A percentile compares a stretch with the other conserved stretches of the same genome.
Conservation (phyloP, 164 flowering plant genomes). For the Aristolochia fimbriata region DNA sequence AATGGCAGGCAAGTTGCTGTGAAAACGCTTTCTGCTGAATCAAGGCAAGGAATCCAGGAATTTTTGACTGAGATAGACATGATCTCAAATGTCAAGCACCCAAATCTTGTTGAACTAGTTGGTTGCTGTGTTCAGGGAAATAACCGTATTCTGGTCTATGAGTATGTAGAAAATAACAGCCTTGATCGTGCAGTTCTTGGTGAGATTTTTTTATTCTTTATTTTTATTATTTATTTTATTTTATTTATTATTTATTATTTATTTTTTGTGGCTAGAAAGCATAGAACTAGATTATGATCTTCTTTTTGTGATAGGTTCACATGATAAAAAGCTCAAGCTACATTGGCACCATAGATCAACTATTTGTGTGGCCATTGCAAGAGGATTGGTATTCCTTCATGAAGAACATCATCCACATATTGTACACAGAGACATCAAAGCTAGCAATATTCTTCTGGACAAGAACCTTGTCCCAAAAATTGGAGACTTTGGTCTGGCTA, state of each 20-base stretch:
- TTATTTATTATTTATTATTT: too few relatives aligned
- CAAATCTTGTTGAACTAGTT: slow-evolving; percentile 61
- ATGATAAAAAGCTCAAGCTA: slow-evolving; percentile 22
- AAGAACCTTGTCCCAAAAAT: slow-evolving; percentile 64
- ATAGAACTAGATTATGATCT: slow-evolving; percentile 3
- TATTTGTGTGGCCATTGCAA: slow-evolving; percentile 71
- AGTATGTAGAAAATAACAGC: slow-evolving; percentile 64
- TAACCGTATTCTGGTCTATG: slow-evolving; percentile 56
- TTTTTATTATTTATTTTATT: too few relatives aligned
- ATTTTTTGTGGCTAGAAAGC: too few relatives aligned
- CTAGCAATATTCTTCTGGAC: slow-evolving; percentile 83
- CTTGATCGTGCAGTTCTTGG: slow-evolving; percentile 59
- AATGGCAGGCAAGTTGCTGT: slow-evolving; percentile 49
- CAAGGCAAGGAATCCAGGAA: slow-evolving; percentile 66
- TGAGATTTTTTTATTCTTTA: slow-evolving; percentile 12
- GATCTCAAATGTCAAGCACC: slow-evolving; percentile 58
- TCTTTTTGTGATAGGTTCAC: slow-evolving; percentile 32
- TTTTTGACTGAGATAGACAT: slow-evolving; percentile 63
- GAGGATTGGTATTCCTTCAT: slow-evolving; percentile 69
- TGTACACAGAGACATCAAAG: slow-evolving; percentile 91
- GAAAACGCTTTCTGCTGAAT: slow-evolving; percentile 55
- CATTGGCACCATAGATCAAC: slow-evolving; percentile 63
- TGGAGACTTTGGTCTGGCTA: slow-evolving; percentile 95
- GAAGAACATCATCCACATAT: slow-evolving; percentile 80
- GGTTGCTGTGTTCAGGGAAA: slow-evolving; percentile 58